phyloP scores from a whole-genome alignment of 179 eudicot genomes.

The Carnegiea gigantea region DNA sequence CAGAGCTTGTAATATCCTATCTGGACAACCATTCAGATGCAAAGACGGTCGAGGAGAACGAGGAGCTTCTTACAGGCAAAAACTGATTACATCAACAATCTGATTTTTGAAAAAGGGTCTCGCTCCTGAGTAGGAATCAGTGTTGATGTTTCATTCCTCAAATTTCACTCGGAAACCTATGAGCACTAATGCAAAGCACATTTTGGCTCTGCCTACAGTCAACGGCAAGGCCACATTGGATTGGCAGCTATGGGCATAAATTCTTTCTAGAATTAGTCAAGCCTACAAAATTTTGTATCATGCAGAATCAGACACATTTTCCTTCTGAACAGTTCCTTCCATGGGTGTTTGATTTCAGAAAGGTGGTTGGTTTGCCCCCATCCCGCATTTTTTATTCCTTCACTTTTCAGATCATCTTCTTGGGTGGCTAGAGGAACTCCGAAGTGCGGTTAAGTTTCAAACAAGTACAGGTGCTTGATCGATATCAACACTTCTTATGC shows the following conservation, averaged over 20 bases:
- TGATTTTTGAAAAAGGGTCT: not conserved
- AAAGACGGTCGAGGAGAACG: slow-evolving; percentile 17
- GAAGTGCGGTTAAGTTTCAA: too few relatives aligned
- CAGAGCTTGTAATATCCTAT: slow-evolving; percentile 73
- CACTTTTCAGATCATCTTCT: too few relatives aligned
- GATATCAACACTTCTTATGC: too few relatives aligned
- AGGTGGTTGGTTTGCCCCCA: too few relatives aligned
- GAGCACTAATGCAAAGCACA: not conserved
- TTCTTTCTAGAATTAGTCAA: not conserved
- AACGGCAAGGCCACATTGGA: not conserved
- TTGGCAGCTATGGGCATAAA: not conserved
- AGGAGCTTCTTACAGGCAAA: not conserved
- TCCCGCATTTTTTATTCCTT: too few relatives aligned
- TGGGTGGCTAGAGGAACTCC: too few relatives aligned
- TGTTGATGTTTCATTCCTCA: not conserved
- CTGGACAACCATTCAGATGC: slow-evolving; percentile 48
- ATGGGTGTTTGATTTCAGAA: too few relatives aligned
- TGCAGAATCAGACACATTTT: not conserved
- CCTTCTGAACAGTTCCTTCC: too few relatives aligned
- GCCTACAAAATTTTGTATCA: not conserved
- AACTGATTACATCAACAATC: not conserved
- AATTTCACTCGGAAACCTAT: not conserved
- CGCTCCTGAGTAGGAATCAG: not conserved
- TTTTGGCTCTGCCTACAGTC: not conserved
- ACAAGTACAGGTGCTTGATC: too few relatives aligned